phyloP scores from a whole-genome alignment of 163 green algal species.

The Prototheca wickerhamii region DNA sequence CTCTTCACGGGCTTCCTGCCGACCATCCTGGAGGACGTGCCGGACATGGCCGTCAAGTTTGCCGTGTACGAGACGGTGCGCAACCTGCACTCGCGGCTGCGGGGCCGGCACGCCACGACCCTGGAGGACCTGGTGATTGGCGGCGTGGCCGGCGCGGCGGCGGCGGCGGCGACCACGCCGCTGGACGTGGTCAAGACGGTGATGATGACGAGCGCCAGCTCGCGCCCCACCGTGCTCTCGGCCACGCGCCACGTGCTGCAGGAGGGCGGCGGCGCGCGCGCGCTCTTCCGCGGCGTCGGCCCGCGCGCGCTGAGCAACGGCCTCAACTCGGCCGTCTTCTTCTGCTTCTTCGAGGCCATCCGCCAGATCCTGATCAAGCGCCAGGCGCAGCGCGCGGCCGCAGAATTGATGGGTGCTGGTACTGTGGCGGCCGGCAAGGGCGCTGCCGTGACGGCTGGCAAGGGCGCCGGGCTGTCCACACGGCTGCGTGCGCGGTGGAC shows the following conservation, averaged over 20 bases:
- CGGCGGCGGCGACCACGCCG: conserved; percentile 80
- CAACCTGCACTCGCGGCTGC: conserved; percentile 43
- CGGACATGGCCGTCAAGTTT: conserved; percentile 99
- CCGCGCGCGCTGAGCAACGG: conserved; percentile 79
- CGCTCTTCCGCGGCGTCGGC: conserved; percentile 76
- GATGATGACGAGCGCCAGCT: conserved; percentile 87
- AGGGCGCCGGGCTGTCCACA: not conserved
- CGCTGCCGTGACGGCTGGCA: not conserved
- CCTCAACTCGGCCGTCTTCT: conserved; percentile 96
- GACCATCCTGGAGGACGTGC: conserved; percentile 91
- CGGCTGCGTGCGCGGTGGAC: not conserved
- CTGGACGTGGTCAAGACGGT: conserved; percentile 94
- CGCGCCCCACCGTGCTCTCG: conserved; percentile 56
- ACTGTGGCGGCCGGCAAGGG: not conserved
- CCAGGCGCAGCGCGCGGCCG: not conserved
- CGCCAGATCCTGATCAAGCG: conserved; percentile 18
- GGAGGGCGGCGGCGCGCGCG: conserved; percentile 29
- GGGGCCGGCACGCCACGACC: conserved; percentile 30
- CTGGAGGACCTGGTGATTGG: conserved; percentile 87
- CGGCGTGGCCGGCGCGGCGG: conserved; percentile 61
- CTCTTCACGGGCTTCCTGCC: conserved; percentile 91
- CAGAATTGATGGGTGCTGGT: not conserved
- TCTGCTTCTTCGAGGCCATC: conserved; percentile 87
- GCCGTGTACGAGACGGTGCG: conserved; percentile 86
- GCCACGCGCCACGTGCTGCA: conserved; percentile 34